These are phyloP conservation scores for Agroathelia rolfsii DNA, from an alignment of 1,284 basidiomycete genomes.

Conservation along the genomic window DNA sequence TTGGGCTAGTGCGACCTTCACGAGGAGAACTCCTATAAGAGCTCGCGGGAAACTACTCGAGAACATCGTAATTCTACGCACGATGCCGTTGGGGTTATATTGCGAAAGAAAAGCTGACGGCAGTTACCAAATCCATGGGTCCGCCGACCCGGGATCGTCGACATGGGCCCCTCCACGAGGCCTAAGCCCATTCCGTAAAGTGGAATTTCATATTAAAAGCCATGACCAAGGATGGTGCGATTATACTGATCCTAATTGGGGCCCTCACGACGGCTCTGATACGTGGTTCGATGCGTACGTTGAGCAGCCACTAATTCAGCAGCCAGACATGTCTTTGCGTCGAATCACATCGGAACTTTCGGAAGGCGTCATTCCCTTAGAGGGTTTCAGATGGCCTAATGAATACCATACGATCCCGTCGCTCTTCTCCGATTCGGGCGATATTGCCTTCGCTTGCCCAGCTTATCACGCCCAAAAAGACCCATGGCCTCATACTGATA, in stretches of 20 bases:
- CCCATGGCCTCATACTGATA: conserved; percentile 1
- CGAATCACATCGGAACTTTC: too few relatives aligned
- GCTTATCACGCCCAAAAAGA: not conserved
- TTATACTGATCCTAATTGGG: too few relatives aligned
- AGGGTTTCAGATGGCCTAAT: too few relatives aligned
- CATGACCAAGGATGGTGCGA: conserved; percentile 1
- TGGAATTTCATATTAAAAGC: conserved; percentile 8
- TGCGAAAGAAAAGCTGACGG: not conserved
- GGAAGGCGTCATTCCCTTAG: too few relatives aligned
- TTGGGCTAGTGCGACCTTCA: conserved; percentile 7
- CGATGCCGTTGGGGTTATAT: conserved; percentile 7
- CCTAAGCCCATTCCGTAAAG: conserved; percentile 4
- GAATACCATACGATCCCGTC: not conserved
- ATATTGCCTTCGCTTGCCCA: not conserved
- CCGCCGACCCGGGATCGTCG: not conserved
- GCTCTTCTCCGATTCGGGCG: not conserved
- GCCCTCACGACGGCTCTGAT: conserved; percentile 2
- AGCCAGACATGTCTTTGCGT: too few relatives aligned
- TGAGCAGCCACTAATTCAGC: not conserved
- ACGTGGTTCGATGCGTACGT: conserved; percentile 10
- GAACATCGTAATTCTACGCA: conserved; percentile 6
- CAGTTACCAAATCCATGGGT: not conserved
- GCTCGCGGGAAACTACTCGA: not conserved
- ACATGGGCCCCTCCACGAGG: conserved; percentile 6
- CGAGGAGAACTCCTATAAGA: not conserved